Evolutionary conservation across 2,329 filamentous ascomycete genomes (phyloP).

Genomic region (Thielaviopsis musarum): DNA sequence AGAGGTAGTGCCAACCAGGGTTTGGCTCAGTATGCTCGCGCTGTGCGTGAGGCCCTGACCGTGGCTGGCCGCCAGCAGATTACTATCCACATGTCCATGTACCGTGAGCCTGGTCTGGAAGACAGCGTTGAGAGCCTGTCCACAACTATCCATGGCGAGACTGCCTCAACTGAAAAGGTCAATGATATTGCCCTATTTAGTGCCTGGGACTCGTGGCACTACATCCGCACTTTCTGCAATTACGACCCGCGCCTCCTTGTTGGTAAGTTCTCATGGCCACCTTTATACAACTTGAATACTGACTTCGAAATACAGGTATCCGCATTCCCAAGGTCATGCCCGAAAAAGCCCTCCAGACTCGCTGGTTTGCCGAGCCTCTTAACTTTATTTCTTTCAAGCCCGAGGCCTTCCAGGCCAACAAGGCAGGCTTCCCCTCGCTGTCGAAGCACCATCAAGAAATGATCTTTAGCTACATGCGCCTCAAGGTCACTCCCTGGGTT

Average conservation of each 20-base stretch:
- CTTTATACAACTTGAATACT: background rate
- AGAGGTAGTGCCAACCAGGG: constrained; percentile 32
- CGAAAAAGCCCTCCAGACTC: constrained; percentile 40
- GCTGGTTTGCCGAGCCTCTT: constrained; percentile 55
- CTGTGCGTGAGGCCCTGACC: constrained; percentile 61
- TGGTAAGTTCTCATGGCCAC: constrained; percentile 40
- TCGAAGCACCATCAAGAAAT: constrained; percentile 43
- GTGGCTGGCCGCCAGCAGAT: constrained; percentile 64
- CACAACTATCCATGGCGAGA: constrained; percentile 16
- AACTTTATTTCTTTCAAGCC: constrained; percentile 41
- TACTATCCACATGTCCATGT: constrained; percentile 70
- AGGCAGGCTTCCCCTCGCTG: constrained; percentile 43
- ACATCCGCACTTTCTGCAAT: constrained; percentile 67
- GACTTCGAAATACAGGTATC: constrained; percentile 6
- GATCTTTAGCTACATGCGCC: constrained; percentile 45
- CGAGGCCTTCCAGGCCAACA: constrained; percentile 41
- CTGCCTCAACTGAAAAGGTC: constrained; percentile 17
- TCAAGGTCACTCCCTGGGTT: constrained; percentile 46
- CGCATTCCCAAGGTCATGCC: constrained; percentile 41
- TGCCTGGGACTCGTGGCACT: constrained; percentile 88
- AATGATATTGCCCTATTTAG: constrained; percentile 53
- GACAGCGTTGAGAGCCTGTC: constrained; percentile 36
- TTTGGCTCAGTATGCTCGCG: constrained; percentile 64
- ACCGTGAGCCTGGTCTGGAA: constrained; percentile 48
- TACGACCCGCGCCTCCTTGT: constrained; percentile 69